These are phyloP conservation scores for Pythium vanterpoolii DNA, from an alignment of 352 stramenopile species.

Conservation along the genomic window DNA sequence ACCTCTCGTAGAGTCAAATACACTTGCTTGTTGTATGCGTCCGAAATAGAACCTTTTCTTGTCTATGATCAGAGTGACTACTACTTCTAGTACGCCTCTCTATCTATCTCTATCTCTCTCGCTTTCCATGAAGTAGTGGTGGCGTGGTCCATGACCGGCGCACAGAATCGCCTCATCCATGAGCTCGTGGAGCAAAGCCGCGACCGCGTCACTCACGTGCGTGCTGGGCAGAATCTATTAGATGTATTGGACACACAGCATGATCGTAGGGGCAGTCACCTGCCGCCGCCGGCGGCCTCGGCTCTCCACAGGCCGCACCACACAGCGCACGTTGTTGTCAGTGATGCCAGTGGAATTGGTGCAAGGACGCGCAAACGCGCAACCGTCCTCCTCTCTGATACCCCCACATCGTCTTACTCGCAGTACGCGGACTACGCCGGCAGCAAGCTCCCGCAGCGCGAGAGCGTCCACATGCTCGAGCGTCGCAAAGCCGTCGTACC, in stretches of 20 bases:
- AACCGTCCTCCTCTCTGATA: slow-evolving; percentile 3
- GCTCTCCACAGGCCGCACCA: slow-evolving; percentile 4
- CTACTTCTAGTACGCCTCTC: neutral
- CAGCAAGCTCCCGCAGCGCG: slow-evolving; percentile 36
- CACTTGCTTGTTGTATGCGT: neutral
- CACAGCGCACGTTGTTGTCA: too few species aligned
- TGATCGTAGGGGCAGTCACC: neutral
- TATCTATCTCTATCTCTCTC: neutral
- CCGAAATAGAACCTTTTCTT: slow-evolving; percentile 14
- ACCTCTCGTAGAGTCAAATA: neutral
- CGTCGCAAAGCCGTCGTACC: slow-evolving; percentile 37
- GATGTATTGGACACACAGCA: slow-evolving; percentile 31
- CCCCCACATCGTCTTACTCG: slow-evolving; percentile 8
- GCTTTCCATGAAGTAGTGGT: neutral
- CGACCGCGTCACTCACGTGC: slow-evolving; percentile 52
- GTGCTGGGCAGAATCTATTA: slow-evolving; percentile 43
- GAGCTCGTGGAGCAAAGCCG: slow-evolving; percentile 58
- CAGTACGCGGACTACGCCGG: slow-evolving; percentile 48
- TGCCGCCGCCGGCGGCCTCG: neutral
- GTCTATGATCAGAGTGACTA: neutral
- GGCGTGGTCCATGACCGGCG: neutral
- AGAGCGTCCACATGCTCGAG: slow-evolving; percentile 36
- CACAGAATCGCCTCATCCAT: slow-evolving; percentile 50
- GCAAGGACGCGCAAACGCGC: slow-evolving; percentile 22
- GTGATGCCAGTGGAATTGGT: slow-evolving; percentile 12